Percentiles rank a stretch among this genome's conserved stretches.
Conservation (phyloP, 2,329 filamentous ascomycete species). For the Fusarium vanettenii region DNA sequence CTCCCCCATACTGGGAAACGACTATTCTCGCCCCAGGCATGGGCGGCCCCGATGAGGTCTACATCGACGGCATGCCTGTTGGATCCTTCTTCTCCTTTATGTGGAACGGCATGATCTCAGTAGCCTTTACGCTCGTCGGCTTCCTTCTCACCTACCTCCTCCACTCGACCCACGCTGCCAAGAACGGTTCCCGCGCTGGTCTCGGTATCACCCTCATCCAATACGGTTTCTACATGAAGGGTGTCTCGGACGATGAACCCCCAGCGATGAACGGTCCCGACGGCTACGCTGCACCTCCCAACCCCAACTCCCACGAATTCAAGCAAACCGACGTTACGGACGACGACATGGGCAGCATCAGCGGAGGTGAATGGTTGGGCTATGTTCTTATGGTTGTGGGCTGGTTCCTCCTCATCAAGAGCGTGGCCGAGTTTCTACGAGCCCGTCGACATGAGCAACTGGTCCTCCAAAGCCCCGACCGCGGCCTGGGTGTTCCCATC, state of each 20-base stretch:
- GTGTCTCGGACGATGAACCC: constrained; percentile 58
- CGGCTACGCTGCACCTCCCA: constrained; percentile 76
- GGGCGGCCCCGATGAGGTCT: constrained; percentile 92
- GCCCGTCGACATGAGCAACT: constrained; percentile 92
- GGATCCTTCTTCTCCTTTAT: constrained; percentile 88
- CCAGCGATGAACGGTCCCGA: constrained; percentile 63
- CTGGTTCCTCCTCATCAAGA: constrained; percentile 96
- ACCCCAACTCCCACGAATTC: constrained; percentile 93
- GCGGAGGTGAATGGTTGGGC: constrained; percentile 86
- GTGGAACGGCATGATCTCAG: constrained; percentile 96
- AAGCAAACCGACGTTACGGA: constrained; percentile 75
- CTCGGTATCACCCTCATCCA: constrained; percentile 96
- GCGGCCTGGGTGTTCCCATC: constrained; percentile 85
- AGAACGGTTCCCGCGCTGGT: constrained; percentile 94
- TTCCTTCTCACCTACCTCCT: constrained; percentile 98
- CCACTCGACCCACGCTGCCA: constrained; percentile 97
- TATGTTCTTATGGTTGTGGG: constrained; percentile 96
- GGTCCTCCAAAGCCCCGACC: constrained; percentile 90
- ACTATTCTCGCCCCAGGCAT: constrained; percentile 95
- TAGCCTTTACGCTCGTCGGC: constrained; percentile 96
- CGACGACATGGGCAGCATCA: constrained; percentile 64
- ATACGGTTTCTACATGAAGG: constrained; percentile 96
- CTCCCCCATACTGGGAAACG: constrained; percentile 98
- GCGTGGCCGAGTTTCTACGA: constrained; percentile 89
- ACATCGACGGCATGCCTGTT: constrained; percentile 94